Evolutionary conservation across 345 rosid genomes (phyloP), one percentile per base, ranked within the genome.

Genomic region (Eucalyptus melliodora): DNA sequence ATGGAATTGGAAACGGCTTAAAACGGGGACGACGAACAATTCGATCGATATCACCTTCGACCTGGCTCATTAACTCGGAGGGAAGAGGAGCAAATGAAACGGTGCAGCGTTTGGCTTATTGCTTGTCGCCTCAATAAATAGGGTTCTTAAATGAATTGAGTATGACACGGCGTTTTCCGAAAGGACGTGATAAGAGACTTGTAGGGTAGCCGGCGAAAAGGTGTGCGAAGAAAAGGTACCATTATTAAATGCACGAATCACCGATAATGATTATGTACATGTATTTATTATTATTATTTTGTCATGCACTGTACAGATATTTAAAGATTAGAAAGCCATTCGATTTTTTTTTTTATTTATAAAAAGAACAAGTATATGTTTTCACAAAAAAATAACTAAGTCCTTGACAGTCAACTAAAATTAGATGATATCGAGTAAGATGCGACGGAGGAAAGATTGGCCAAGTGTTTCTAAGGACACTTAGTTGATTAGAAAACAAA

Each of bases 161-260:
- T 8, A n/a, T 8, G 40, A 65, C 77, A 4, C 34, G 40, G 77
- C 6, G 11, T n/a, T 65, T 65, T 65, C 11, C 37, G 14, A 30
- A 62, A 62, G 8, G 72, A 62, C 72, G 72, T 62, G 72, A 30
- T 14, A 13, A 62, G 72, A 62, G 19, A 62, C 16, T 7, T 62
- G 72, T 15, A 15, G 34, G n/a, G 72, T 14, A 62, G 72, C 72
- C 16, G 40, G 77, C 37, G 40, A 65, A n/a, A 65, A 15, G 21
- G 19, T 7, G 21, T 65, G 77, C 3, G 77, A 65, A 56, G 62
- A 56, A 56, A 65, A 65, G 40, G 77, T n/a, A 4, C 19, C 10
- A 15, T n/a, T 4, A n/a, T n/a, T n/a, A 7, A 65, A 65, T n/a
- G 77, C 3, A 65, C 37, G 40, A n/a, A 1, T n/a, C 0, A n/a